Base-by-base conservation (phyloP, 2,329 filamentous ascomycete species). In the Fusarium scirpi region DNA sequence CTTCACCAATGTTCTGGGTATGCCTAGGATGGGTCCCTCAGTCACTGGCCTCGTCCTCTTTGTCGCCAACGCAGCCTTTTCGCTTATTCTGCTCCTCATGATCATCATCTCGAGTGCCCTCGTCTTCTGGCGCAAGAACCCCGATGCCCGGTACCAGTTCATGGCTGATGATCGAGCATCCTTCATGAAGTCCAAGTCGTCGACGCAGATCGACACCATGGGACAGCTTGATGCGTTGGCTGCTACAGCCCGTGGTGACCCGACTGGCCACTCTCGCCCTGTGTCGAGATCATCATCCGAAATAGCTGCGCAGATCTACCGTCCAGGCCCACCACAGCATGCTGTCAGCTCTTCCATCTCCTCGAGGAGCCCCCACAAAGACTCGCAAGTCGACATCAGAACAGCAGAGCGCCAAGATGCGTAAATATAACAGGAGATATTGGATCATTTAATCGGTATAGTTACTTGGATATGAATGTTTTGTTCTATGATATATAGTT, bases 111-210 rank as follows among this genome's bases (percentile, higher is more conserved):
- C 93, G 8, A 83, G 81, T 22, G 76, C 76, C 7, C 72, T 95
- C 69, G 92, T 93, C 47, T 89, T 98, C 76, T 89, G 93, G 78
- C 93, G 93, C 65, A 97, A 97, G 87, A 97, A 98, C 81, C 95
- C 94, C n/a, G 94, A 98, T 78, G 93, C 92, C 45, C 91, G 94
- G 63, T 98, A 98, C 81, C 93, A 97, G 80, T 93, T 94, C 75
- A 98, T 98, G 94, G 91, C 92, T 58, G 95, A 98, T 76, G 95
- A 98, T 80, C 91, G 95, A 74, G 93, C 93, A 53, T 98, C 94
- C 7, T 98, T 98, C 83, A 97, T 98, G 90, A 98, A 97, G 85
- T 97, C 94, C 16, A 92, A 96, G 80, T 66, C 63, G 8, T 66
- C 63, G 10, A 92, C 92, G 6, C 91, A 94, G 76, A 84, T 97